A percentile compares a stretch with the other conserved stretches of the same genome.
These are phyloP conservation scores for Arabis alpina DNA, from an alignment of 345 rosid genomes.

Conservation along the genomic window DNA sequence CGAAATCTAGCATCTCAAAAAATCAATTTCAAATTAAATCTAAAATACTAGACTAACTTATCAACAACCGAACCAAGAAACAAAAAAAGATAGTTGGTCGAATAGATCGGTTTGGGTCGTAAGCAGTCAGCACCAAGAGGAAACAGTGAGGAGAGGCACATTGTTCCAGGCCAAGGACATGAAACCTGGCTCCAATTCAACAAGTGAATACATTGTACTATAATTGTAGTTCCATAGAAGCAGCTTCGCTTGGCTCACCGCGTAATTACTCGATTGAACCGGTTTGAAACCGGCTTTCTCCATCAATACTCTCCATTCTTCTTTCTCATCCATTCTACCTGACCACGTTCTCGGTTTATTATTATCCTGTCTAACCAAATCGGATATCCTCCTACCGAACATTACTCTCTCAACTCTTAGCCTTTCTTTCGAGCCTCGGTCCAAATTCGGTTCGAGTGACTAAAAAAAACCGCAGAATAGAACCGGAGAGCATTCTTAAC, in stretches of 20 bases:
- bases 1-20: not conserved
- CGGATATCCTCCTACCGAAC: constrained; percentile 66
- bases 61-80: not conserved
- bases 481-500: constrained; percentile 70
- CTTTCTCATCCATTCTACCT: constrained; percentile 71
- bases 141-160: constrained; percentile 80
- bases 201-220: constrained; percentile 63
- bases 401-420: constrained; percentile 65
- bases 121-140: constrained; percentile 67
- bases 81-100: not conserved
- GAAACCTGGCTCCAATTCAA: constrained; percentile 67
- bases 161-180: constrained; percentile 78
- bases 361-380: constrained; percentile 53
- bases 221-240: constrained; percentile 77
- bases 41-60: not conserved
- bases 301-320: constrained; percentile 69
- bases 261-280: constrained; percentile 71
- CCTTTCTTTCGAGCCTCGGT: constrained; percentile 61
- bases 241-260: constrained; percentile 74
- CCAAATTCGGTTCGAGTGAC: constrained; percentile 77
- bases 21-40: constrained; percentile 5
- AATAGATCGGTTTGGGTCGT: not conserved
- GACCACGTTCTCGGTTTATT: constrained; percentile 44
- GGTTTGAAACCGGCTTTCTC: constrained; percentile 66
- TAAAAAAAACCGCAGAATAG: constrained; percentile 74